Conservation (phyloP, 2,329 filamentous ascomycete genomes). For the Geosmithia morbida region DNA sequence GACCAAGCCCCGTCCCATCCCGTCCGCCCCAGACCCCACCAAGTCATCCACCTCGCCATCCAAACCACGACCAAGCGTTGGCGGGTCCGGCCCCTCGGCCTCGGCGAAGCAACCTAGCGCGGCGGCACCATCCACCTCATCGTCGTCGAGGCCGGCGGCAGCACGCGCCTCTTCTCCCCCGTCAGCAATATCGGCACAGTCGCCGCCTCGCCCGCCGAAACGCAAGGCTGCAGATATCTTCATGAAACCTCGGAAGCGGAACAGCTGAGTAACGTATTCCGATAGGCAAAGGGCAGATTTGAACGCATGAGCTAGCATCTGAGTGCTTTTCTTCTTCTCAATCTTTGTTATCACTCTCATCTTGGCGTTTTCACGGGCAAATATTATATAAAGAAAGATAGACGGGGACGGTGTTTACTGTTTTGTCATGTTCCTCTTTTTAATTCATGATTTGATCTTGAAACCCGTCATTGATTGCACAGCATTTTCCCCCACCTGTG, state of each 20-base stretch:
- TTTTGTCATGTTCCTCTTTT: not conserved
- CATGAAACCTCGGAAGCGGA: constrained; percentile 29
- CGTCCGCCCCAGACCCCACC: not conserved
- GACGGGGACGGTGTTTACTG: too few relatives aligned
- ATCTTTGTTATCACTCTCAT: not conserved
- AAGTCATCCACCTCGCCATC: not conserved
- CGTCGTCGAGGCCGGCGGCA: not conserved
- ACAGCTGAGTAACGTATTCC: not conserved
- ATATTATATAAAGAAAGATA: too few relatives aligned
- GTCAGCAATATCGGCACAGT: not conserved
- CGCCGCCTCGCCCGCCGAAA: constrained; percentile 15
- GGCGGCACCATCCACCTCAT: not conserved
- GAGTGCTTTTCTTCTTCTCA: too few relatives aligned
- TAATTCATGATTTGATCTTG: too few relatives aligned
- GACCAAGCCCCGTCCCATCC: not conserved
- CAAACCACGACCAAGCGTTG: not conserved
- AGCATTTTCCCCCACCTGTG: too few relatives aligned
- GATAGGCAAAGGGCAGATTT: too few relatives aligned
- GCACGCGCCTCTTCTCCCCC: constrained; percentile 1
- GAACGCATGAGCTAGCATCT: not conserved
- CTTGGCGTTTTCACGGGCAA: not conserved
- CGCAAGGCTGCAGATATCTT: constrained; percentile 34
- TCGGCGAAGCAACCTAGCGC: not conserved
- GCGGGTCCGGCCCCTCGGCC: not conserved
- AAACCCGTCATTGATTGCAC: too few relatives aligned